phyloP scores from a whole-genome alignment of 192 early-diverging fungal species.

The Coemansia sp. region DNA sequence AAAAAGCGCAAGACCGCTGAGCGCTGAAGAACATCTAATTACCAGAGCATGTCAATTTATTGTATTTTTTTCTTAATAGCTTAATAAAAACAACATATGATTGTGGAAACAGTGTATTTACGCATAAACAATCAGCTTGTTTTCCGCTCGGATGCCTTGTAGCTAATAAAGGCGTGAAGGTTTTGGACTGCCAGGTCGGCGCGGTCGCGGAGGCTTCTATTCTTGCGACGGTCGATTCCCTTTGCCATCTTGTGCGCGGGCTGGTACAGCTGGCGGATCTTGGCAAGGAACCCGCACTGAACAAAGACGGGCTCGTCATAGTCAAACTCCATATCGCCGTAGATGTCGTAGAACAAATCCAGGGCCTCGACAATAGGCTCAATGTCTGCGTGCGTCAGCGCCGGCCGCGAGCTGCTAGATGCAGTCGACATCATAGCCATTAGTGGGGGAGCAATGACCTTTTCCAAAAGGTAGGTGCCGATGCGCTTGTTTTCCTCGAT shows the following conservation, averaged over 20 bases:
- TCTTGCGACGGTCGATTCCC: constrained; percentile 68
- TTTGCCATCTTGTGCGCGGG: constrained; percentile 57
- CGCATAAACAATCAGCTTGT: constrained; percentile 10
- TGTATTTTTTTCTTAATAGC: too few relatives aligned
- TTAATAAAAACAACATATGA: too few relatives aligned
- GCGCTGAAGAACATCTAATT: too few relatives aligned
- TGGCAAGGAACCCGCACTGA: constrained; percentile 57
- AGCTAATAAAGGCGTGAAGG: constrained; percentile 79
- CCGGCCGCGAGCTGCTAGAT: background rate
- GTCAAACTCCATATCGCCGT: constrained; percentile 75
- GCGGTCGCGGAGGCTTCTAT: constrained; percentile 66
- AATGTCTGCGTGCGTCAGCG: background rate
- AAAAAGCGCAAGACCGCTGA: too few relatives aligned
- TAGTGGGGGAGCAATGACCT: constrained; percentile 28
- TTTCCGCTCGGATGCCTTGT: constrained; percentile 76
- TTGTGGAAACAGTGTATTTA: too few relatives aligned
- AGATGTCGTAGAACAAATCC: constrained; percentile 86
- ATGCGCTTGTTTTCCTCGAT: constrained; percentile 54
- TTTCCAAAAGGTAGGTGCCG: constrained; percentile 63
- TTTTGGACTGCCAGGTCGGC: constrained; percentile 79
- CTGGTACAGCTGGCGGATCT: constrained; percentile 56
- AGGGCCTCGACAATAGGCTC: constrained; percentile 67
- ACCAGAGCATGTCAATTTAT: too few relatives aligned
- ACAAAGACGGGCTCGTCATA: constrained; percentile 87
- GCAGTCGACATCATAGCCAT: background rate